These are phyloP conservation scores for Arthrobotrys iridis DNA, from an alignment of 2,329 filamentous ascomycete species.

Conservation along the genomic window DNA sequence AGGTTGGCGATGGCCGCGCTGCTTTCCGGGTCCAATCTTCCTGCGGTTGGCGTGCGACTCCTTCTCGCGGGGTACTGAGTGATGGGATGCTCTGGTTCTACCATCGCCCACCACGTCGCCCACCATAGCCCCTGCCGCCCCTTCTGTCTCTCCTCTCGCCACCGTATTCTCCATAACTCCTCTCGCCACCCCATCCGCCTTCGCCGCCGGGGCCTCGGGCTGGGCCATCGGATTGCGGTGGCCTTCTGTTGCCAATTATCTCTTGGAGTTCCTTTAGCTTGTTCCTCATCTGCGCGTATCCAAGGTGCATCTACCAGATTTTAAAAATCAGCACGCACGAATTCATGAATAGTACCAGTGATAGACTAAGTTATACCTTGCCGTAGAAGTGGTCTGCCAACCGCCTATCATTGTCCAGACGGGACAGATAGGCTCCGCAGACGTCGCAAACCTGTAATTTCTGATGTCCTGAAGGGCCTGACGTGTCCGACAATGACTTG, in stretches of 20 bases:
- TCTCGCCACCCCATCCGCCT: conserved; percentile 36
- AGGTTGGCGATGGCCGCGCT: too few relatives aligned
- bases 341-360: too few relatives aligned
- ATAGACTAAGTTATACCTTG: too few relatives aligned
- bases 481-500: conserved; percentile 89
- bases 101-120: conserved; percentile 58
- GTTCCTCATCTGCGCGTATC: conserved; percentile 97
- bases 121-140: conserved; percentile 54
- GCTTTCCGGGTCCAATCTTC: too few relatives aligned
- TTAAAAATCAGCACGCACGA: too few relatives aligned
- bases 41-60: too few relatives aligned
- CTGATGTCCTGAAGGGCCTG: conserved; percentile 91
- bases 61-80: background rate
- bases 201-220: conserved; percentile 58
- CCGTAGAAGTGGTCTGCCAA: conserved; percentile 98
- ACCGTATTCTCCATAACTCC: conserved; percentile 59
- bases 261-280: conserved; percentile 86
- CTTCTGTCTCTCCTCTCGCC: conserved; percentile 62
- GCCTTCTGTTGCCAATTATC: conserved; percentile 79
- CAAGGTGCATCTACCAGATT: conserved; percentile 79
- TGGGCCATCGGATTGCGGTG: conserved; percentile 66
- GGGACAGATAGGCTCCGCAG: conserved; percentile 90
- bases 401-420: conserved; percentile 92
- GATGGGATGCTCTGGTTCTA: background rate
- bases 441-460: conserved; percentile 99